Evolutionary conservation across 495 filamentous ascomycete species (phyloP), one percentile per base, ranked within the genome.

Genomic region (Penicillium cataractarum): DNA sequence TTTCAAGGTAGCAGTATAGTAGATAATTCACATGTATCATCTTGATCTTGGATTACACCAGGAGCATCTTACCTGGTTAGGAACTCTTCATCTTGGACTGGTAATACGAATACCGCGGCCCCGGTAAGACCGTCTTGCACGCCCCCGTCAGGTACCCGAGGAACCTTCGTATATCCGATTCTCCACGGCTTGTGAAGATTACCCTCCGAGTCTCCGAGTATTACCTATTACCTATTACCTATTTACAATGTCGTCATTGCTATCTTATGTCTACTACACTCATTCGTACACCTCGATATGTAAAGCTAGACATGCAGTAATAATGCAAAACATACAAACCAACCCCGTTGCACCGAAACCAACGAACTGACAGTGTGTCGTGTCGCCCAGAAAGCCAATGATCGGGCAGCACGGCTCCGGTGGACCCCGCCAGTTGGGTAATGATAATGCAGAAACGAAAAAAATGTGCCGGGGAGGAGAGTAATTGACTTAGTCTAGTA

Each of bases 341-440:
- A 32, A 5, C 50, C 24, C 42, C 52, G 62, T 60, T 55, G 61
- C 55, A 58, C 61, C 61, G 61, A 63, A 35, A 35, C 32, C 51
- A 55, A 40, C 37, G 26, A 40, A 13, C 29, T 44, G 42, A 55
- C 48, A 19, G 49, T 48, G 24, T 53, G 55, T 40, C 35, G 24
- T 53, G 55, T 40, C 35, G 50, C 48, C 37, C 37, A 26, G 62
- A 49, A 57, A 55, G 51, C 64, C 66, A 71, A 71, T 65, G 32
- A 58, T 19, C 53, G 26, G 35, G 40, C 46, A 50, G 46, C 46
- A 55, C 27, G 60, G 53, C 63, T 64, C 60, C 61, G 62, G 69
- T 72, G 69, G 69, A 65, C 67, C 69, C 69, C 64, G 62, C 64
- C 57, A 66, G 39, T 50, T 51, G 35, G 29, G 48, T 39, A 39